Evolutionary conservation across 1,139 yeast species (phyloP).

Genomic region (Kluyveromyces marxianus): DNA sequence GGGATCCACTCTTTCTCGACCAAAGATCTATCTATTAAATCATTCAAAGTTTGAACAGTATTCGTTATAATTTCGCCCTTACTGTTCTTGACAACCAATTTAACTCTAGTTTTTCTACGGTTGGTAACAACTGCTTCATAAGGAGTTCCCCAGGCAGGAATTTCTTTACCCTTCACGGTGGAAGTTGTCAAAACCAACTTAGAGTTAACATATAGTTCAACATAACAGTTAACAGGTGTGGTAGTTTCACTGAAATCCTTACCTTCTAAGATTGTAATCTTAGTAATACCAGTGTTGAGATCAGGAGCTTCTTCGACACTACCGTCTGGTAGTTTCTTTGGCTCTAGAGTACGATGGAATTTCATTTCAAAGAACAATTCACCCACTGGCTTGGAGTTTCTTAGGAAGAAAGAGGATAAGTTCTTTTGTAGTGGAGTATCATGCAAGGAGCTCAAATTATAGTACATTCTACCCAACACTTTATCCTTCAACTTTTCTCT

Average conservation of each 20-base stretch:
- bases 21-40: slow-evolving; percentile 67
- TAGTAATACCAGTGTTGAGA: slow-evolving; percentile 83
- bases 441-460: slow-evolving; percentile 62
- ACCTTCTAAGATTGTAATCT: slow-evolving; percentile 34
- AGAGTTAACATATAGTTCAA: slow-evolving; percentile 60
- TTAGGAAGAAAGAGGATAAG: slow-evolving; percentile 49
- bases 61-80: slow-evolving; percentile 56
- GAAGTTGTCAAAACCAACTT: slow-evolving; percentile 51
- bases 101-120: slow-evolving; percentile 60
- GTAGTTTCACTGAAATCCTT: slow-evolving; percentile 23
- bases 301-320: slow-evolving; percentile 84
- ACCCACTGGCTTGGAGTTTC: slow-evolving; percentile 82
- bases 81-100: slow-evolving; percentile 59
- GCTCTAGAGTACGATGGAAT: slow-evolving; percentile 74
- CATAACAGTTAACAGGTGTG: slow-evolving; percentile 56
- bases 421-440: slow-evolving; percentile 47
- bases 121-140: slow-evolving; percentile 70
- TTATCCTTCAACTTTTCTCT: slow-evolving; percentile 77
- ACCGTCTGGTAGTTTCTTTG: slow-evolving; percentile 74
- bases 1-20: slow-evolving; percentile 75
- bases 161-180: slow-evolving; percentile 52
- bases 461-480: slow-evolving; percentile 67
- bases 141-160: slow-evolving; percentile 60
- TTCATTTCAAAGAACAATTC: slow-evolving; percentile 59
- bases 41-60: slow-evolving; percentile 55